Evolutionary conservation across 179 eudicot species (phyloP), one percentile per base, ranked within the genome.

Genomic region (Drosera spatulata): DNA sequence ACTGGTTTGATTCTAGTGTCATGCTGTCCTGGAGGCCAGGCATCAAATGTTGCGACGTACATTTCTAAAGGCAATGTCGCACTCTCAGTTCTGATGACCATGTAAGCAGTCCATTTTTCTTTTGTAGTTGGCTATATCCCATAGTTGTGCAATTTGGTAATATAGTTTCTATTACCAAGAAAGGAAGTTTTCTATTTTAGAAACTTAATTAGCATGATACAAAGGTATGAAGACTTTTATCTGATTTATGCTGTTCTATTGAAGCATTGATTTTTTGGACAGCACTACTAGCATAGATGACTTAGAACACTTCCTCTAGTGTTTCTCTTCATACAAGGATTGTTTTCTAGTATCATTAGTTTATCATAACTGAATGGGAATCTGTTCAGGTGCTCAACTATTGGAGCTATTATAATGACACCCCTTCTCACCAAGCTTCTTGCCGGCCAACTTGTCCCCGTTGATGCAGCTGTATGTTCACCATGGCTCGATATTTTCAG

Each of bases 11-110:
- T 94, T 73, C 78, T 94, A 77, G 99, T 94, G 54, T 90, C 99
- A 43, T 94, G 99, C 79, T 94, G 99, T 65, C 99, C 99, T 50
- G 99, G 99, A 72, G 99, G 97, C 68, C 99, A 94, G 74, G 97
- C 99, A 69, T 94, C 99, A 65, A 94, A 94, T 83, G 97, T 94
- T 56, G 97, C 99, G 53, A 94, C 99, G 14, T 94, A 90, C 66
- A 94, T 94, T 60, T 83, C 99, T 4, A 94, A 87, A 70, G 99
- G 99, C 70, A 94, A 94, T 67, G 99, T 94, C 64, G 99, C 99
- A 50, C 97, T 94, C 50, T 94, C 99, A 8, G 99, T 94, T 76
- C 97, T 94, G 56, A 94, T 94, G 97, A 94, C 99, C 65, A 94
- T 97, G 99, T 94, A 94, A 90, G 94, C 69, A 52, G 10, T 8